Evolutionary conservation across 192 early-diverging fungal genomes (phyloP), one percentile per base, ranked within the genome.

Genomic region (Coemansia sp.): DNA sequence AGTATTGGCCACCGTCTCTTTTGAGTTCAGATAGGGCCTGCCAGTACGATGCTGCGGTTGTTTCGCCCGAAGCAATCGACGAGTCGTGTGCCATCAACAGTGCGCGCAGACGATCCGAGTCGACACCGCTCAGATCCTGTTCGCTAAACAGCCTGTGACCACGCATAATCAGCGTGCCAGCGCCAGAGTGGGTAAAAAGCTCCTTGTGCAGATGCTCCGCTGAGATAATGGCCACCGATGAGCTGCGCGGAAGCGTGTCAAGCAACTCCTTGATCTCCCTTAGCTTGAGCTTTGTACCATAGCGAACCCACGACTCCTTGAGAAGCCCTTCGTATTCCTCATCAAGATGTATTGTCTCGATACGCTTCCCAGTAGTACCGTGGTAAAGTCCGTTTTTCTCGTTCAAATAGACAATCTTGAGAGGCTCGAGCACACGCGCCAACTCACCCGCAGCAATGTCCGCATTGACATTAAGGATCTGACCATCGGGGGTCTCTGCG

Each of bases 151-250:
- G 81, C 61, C 90, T 88, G 88, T 98, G 90, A 29, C 95, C 97
- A 36, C 97, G 93, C 59, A 95, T 93, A 51, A 99, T 94, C 55
- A 99, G 84, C 5, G 97, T 99, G 25, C 95, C 96, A 6, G 97
- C 92, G n/a, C 97, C 96, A 62, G 86, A 88, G 77, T 98, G 93
- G 32, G 97, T 99, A 64, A 99, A 99, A 54, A 99, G 84, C 80
- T 99, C 97, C 86, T 99, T 99, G 84, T 98, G 97, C 39, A 99
- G 84, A 66, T 99, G 93, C 67, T 95, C 94, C 54, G 96, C 94
- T 52, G 97, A 98, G 70, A 98, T 99, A 71, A 98, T 99, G 55
- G 97, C 96, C 21, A 99, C 97, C 6, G 97, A 99, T 7, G 95
- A 98, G 61, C 93, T 90, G n/a, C 95, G 90, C 14, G 97, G 97